Evolutionary conservation across 495 filamentous ascomycete species (phyloP), one percentile per base, ranked within the genome.

Genomic region (Symbiotaphrina buchneri): DNA sequence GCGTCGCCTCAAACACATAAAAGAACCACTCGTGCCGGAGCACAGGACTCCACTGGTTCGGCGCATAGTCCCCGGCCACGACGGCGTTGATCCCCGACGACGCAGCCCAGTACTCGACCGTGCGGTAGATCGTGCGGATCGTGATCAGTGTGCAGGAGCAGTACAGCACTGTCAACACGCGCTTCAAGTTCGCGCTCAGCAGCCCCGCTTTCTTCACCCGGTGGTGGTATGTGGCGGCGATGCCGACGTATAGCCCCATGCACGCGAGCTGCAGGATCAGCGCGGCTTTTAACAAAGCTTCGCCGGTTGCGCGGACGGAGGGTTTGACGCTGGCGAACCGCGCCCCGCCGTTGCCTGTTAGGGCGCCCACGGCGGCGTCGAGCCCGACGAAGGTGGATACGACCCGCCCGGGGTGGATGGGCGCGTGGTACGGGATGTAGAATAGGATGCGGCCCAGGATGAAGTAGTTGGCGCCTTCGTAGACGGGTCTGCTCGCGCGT

Each of bases 371-470:
- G 1, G 67, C 42, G 6, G 46, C 41, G 4, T 71, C 70, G 28
- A 84, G 45, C 18, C 61, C 66, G 27, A 68, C 49, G 42, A 87
- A 84, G n/a, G 75, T 79, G 3, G 68, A 69, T 33, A 77, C 55
- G 13, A 82, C 74, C 1, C 74, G 67, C 2, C 74, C 75, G 0
- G 77, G 79, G 45, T 84, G 73, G 32, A 84, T 69, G 0, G 76
- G 74, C 0, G 75, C 69, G 37, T 72, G 62, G 38, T 82, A 74
- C 0, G 79, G 79, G 19, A 77, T 67, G 50, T 80, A 82, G 51
- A 74, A 79, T 3, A 87, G 58, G 29, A 76, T 65, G 5, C 77
- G 71, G 16, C 74, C 78, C 14, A 85, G 65, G 32, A 72, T 63
- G 39, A 78, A 60, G 48, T 81, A 87, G 45, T 87, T 78, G 18